Evolutionary conservation across 768 basidiomycete genomes (phyloP), one percentile per base, ranked within the genome.

Genomic region (Serpula lacrymans): DNA sequence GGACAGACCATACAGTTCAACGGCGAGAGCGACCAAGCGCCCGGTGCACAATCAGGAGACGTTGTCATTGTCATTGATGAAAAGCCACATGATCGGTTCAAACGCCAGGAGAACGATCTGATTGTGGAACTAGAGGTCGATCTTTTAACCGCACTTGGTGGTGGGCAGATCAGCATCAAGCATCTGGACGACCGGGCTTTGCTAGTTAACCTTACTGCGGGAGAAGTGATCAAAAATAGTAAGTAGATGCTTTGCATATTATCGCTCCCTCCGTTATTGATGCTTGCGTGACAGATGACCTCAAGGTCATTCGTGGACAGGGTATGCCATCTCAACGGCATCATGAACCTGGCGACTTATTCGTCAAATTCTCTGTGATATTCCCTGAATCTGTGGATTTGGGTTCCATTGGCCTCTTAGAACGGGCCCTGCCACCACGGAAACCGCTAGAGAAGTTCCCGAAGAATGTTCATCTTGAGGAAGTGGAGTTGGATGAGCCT

Each of bases 281-380:
- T 41, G 5, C 23, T 14, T 41, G 41, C 16, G 45, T 6, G 33
- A 34, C 53, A 94, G 95, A 87, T 46, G 84, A 87, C 31, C 57
- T 93, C 56, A 97, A 96, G 67, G 84, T 94, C 49, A 85, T 99
- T 52, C 78, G 78, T 35, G 89, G 88, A 4, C 94, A 98, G 68
- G 96, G 96, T 47, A 99, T 99, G 96, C 96, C 95, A 10, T 97
- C 96, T 37, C 88, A 88, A 63, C 83, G 96, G 46, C 95, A 98
- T 67, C 96, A 98, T 67, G 93, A 99, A 59, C 78, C 83, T 28
- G 96, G 96, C 27, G 92, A 98, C 65, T 77, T 99, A 45, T 92
- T 80, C 60, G 75, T 99, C 64, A 87, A 83, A 58, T 67, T 98
- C 52, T 72, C 74, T 47, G 88, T 99, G 57, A 79, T 74, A 43